Evolutionary conservation across 441 rosid genomes (phyloP).

Genomic region (Gossypium laxum): DNA sequence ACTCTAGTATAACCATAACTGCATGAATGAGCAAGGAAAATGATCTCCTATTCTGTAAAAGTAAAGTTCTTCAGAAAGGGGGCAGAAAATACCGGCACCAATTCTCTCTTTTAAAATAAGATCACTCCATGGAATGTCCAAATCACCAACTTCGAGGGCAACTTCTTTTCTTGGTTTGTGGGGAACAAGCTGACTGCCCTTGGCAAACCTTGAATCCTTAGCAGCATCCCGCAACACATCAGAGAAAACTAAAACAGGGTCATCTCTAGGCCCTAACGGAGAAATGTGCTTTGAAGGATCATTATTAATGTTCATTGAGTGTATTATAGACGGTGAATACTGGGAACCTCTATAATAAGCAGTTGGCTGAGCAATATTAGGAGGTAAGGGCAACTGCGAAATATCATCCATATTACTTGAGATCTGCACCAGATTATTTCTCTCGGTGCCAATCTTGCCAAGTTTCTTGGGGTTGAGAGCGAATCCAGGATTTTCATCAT

Average conservation of each 20-base stretch:
- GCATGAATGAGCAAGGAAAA: slow-evolving; percentile 15
- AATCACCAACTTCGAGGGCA: slow-evolving; percentile 67
- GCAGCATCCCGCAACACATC: slow-evolving; percentile 27
- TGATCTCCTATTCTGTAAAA: background rate
- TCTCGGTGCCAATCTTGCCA: slow-evolving; percentile 37
- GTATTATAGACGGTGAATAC: slow-evolving; percentile 32
- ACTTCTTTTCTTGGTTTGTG: slow-evolving; percentile 41
- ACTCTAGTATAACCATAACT: slow-evolving; percentile 7
- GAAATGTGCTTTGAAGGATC: slow-evolving; percentile 37
- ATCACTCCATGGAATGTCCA: slow-evolving; percentile 86
- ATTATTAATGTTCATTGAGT: slow-evolving; percentile 31
- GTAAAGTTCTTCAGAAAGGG: slow-evolving; percentile 2
- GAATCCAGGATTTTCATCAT: slow-evolving; percentile 45
- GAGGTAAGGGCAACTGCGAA: slow-evolving; percentile 33
- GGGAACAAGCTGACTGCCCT: slow-evolving; percentile 30
- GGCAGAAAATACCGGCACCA: slow-evolving; percentile 69
- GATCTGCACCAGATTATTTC: slow-evolving; percentile 30
- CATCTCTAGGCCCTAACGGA: slow-evolving; percentile 27
- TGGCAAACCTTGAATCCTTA: slow-evolving; percentile 32
- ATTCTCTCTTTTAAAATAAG: slow-evolving; percentile 80
- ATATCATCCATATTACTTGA: slow-evolving; percentile 33
- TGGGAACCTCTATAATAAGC: slow-evolving; percentile 34
- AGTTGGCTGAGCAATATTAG: slow-evolving; percentile 22
- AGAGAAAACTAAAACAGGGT: slow-evolving; percentile 23
- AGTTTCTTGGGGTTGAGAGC: slow-evolving; percentile 39